Conservation (phyloP, 2,329 filamentous ascomycete genomes). For the Microdochium trichocladiopsis region DNA sequence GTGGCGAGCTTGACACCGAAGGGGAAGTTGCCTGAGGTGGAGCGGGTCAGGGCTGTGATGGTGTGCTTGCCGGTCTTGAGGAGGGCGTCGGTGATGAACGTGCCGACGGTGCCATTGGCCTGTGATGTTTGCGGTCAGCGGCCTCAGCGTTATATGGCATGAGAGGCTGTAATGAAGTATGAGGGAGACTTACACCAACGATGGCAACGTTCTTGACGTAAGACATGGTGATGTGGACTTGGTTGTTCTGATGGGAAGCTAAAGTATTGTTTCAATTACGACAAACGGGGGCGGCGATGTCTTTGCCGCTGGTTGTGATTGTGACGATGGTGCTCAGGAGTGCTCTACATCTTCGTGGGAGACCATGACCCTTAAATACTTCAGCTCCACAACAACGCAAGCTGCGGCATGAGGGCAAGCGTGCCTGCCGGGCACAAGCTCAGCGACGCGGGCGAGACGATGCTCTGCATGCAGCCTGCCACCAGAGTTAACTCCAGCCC, state of each 20-base stretch:
- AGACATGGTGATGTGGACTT: background rate
- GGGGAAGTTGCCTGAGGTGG: constrained; percentile 29
- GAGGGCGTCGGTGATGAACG: constrained; percentile 27
- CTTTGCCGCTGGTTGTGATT: too few relatives aligned
- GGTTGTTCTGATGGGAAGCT: background rate
- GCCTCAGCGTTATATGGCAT: constrained; percentile 1
- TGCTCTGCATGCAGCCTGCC: too few relatives aligned
- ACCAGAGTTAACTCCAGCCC: too few relatives aligned
- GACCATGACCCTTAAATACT: too few relatives aligned
- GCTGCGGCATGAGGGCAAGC: too few relatives aligned
- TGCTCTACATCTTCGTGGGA: too few relatives aligned
- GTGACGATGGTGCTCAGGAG: too few relatives aligned
- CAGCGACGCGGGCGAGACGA: too few relatives aligned
- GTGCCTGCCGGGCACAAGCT: too few relatives aligned
- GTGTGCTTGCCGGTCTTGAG: constrained; percentile 37
- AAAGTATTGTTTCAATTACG: background rate
- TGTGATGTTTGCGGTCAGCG: constrained; percentile 9
- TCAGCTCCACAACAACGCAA: too few relatives aligned
- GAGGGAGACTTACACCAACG: constrained; percentile 28
- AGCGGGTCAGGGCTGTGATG: constrained; percentile 40
- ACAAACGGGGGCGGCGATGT: too few relatives aligned
- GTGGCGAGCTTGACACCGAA: constrained; percentile 26
- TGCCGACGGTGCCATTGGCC: constrained; percentile 31
- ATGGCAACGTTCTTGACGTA: constrained; percentile 32
- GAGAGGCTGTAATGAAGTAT: background rate